Base-by-base conservation (phyloP, 2,329 filamentous ascomycete species). In the Calonectria crousiana region DNA sequence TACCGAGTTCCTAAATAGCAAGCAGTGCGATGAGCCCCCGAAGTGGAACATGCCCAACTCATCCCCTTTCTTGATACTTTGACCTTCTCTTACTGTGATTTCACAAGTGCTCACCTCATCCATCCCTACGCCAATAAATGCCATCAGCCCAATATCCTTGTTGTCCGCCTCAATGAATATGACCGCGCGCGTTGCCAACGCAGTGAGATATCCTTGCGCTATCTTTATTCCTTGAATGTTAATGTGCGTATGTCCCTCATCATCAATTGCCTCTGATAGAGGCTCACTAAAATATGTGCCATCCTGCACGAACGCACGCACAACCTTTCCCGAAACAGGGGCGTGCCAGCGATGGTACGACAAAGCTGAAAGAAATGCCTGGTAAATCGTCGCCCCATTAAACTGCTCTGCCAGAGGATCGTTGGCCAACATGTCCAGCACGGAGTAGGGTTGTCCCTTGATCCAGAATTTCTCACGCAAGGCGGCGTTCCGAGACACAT, bases 1-100 rank as follows among this genome's bases (percentile, higher is more conserved):
- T 41, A 93, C 90, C 0, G 86, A 88, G 74, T 89, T 87, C 36
- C 90, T 84, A 84, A 95, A 95, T 4, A 95, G 80, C 77, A 95
- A 80, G 78, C 92, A 94, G 81, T 94, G 91, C 1, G 91, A 92
- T 10, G 90, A 92, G 0, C 94, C 94, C 20, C 94, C 94, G 81
- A 93, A 95, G 81, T 95, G 94, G 84, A 95, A 95, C 93, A 95
- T 95, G 51, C 94, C 94, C 51, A 92, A 86, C 85, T 95, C 85
- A 5, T 95, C 90, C 1, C 94, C 94, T 86, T 95, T 95, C 67
- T 87, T 86, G 23, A 95, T 81, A 67, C 88, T 87, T 81, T 95
- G 88, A 0, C 93, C 93, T 79, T 92, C 90, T 77, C 88, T 88
- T 13, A 94, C 92, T 0, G 91, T 93, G 64, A 94, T 92, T 67